Evolutionary conservation across 2,329 filamentous ascomycete genomes (phyloP).

Genomic region (Drechslerella coelobrocha): DNA sequence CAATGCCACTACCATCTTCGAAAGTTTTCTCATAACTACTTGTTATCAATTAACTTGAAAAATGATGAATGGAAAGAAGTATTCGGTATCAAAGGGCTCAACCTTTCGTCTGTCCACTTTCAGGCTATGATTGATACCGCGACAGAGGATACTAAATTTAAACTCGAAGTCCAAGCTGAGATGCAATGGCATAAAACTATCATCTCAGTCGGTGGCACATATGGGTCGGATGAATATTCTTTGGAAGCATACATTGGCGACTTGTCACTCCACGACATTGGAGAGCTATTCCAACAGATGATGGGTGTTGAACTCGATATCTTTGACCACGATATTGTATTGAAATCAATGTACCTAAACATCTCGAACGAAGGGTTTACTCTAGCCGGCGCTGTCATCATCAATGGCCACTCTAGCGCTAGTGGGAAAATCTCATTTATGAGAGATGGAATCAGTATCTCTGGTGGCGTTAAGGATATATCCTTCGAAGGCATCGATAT

Average conservation of each 20-base stretch:
- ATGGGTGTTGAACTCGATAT: constrained; percentile 44
- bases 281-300: constrained; percentile 44
- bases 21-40: background rate
- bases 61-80: constrained; percentile 14
- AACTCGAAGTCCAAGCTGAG: constrained; percentile 6
- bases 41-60: constrained; percentile 6
- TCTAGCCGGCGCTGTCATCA: constrained; percentile 36
- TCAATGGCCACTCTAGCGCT: constrained; percentile 46
- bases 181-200: constrained; percentile 18
- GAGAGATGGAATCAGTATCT: constrained; percentile 47
- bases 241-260: constrained; percentile 4
- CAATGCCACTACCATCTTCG: constrained; percentile 9
- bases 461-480: constrained; percentile 41
- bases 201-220: constrained; percentile 3
- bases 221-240: constrained; percentile 3
- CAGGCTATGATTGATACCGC: constrained; percentile 5
- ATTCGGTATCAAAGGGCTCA: constrained; percentile 17
- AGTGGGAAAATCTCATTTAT: constrained; percentile 39
- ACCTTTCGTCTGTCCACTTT: constrained; percentile 11
- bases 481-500: constrained; percentile 38
- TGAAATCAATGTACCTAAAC: constrained; percentile 34
- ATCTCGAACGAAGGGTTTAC: constrained; percentile 31
- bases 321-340: constrained; percentile 45
- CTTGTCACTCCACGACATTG: constrained; percentile 36
- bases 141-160: constrained; percentile 8